Percentiles rank a stretch among this genome's conserved stretches.
Evolutionary conservation across 116 monocot species (phyloP).

Genomic region (Trichopus zeylanicus): DNA sequence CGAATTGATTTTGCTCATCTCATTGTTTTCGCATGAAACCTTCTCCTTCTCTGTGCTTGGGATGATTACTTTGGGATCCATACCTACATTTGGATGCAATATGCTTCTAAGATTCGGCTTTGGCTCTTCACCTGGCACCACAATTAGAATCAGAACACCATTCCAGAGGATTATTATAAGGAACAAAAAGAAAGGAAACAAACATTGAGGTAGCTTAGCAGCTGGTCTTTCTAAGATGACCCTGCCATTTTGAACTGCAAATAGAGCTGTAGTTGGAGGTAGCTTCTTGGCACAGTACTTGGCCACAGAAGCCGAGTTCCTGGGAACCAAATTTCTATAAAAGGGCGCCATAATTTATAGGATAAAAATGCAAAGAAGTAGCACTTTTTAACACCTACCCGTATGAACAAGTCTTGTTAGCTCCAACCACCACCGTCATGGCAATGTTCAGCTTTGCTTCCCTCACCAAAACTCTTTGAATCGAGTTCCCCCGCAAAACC

Average conservation of each 20-base stretch:
- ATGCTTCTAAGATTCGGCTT: conserved; percentile 31
- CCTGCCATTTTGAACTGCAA: conserved; percentile 61
- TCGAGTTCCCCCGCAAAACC: conserved; percentile 49
- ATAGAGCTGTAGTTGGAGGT: conserved; percentile 31
- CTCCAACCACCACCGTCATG: conserved; percentile 57
- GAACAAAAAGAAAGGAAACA: background rate
- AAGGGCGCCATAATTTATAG: background rate
- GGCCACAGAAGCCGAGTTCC: conserved; percentile 51
- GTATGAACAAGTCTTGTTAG: conserved; percentile 33
- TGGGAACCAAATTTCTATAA: conserved; percentile 18
- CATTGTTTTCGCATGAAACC: background rate
- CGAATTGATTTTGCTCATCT: background rate
- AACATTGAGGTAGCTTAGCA: conserved; percentile 22
- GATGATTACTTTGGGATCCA: conserved; percentile 25
- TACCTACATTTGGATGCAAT: conserved; percentile 35
- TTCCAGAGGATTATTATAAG: background rate
- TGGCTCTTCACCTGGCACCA: conserved; percentile 1
- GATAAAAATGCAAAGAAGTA: background rate
- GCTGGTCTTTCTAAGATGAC: conserved; percentile 41
- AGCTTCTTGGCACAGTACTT: conserved; percentile 82
- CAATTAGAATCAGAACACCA: background rate
- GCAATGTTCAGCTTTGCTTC: conserved; percentile 56
- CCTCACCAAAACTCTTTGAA: conserved; percentile 54
- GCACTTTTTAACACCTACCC: conserved; percentile 33
- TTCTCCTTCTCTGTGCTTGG: conserved; percentile 5